A percentile compares a stretch with the other conserved stretches of the same genome.
phyloP scores from a whole-genome alignment of 805 yeast species.

The Schwanniomyces pseudopolymorphus region DNA sequence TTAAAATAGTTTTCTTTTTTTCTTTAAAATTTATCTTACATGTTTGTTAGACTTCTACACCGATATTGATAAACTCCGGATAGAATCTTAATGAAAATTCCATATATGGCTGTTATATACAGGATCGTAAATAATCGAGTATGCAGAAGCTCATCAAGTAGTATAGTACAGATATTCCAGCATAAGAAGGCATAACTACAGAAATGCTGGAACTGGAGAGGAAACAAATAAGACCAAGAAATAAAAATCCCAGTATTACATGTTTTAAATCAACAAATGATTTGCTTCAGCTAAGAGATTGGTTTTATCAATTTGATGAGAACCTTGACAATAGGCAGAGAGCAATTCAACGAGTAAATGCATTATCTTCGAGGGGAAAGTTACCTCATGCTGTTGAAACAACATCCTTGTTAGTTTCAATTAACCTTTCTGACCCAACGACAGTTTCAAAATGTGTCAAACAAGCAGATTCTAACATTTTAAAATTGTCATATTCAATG shows the following conservation, averaged over 20 bases:
- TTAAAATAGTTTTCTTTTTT: no score
- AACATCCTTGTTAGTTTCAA: conserved; percentile 59
- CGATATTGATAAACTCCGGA: no score
- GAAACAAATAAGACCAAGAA: background rate
- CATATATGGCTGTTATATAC: no score
- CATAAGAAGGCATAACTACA: background rate
- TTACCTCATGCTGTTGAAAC: conserved; percentile 73
- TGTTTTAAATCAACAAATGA: conserved; percentile 41
- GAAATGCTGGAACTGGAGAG: background rate
- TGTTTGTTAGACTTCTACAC: no score
- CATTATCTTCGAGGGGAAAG: conserved; percentile 58
- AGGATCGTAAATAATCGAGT: no score
- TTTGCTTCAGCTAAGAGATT: conserved; percentile 41
- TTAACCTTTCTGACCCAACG: conserved; percentile 41
- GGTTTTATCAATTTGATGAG: conserved; percentile 49
- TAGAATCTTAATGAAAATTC: no score
- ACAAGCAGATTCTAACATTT: conserved; percentile 27
- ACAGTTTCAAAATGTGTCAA: conserved; percentile 5
- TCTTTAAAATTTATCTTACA: no score
- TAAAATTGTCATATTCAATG: conserved; percentile 65
- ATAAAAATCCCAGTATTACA: conserved; percentile 14
- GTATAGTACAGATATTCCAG: background rate
- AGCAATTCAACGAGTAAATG: conserved; percentile 54
- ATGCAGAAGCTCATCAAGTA: background rate
- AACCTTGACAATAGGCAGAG: conserved; percentile 30